Conservation (phyloP, 129 eudicot species). For the Flaveria bidentis region DNA sequence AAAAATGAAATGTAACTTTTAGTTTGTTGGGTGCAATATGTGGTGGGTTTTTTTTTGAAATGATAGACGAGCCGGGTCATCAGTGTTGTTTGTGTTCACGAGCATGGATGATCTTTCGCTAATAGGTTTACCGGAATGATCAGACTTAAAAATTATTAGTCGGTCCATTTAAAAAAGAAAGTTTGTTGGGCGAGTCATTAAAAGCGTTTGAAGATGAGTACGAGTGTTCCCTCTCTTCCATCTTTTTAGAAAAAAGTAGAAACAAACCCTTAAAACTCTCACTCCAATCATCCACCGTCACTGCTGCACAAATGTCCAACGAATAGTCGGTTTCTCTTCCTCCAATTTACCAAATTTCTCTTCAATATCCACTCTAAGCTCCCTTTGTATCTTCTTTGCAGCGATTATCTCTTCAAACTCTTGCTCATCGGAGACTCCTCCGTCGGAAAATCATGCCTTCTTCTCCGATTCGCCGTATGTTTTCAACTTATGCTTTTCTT, state of each 20-base stretch:
- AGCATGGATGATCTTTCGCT: too few species aligned
- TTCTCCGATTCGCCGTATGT: conserved; percentile 88
- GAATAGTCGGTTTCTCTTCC: conserved; percentile 55
- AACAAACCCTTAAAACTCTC: conserved; percentile 17
- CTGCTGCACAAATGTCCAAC: conserved; percentile 54
- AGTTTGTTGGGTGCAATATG: too few species aligned
- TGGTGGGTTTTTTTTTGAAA: too few species aligned
- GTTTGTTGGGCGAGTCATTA: too few species aligned
- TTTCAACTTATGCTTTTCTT: background rate
- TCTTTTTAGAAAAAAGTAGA: background rate
- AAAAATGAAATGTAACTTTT: too few species aligned
- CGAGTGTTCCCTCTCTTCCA: background rate
- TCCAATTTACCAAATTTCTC: background rate
- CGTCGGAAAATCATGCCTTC: conserved; percentile 97
- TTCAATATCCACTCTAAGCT: background rate
- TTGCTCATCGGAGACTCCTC: conserved; percentile 91
- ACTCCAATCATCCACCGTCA: conserved; percentile 22
- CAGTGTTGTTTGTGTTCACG: too few species aligned
- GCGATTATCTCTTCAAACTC: conserved; percentile 92
- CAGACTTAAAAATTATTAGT: too few species aligned
- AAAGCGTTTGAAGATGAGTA: too few species aligned
- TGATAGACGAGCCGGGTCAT: too few species aligned
- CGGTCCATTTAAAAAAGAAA: too few species aligned
- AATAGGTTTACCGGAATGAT: too few species aligned
- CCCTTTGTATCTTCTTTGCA: conserved; percentile 23